phyloP scores from a whole-genome alignment of 306 rosid species.

The Corylus heterophylla region DNA sequence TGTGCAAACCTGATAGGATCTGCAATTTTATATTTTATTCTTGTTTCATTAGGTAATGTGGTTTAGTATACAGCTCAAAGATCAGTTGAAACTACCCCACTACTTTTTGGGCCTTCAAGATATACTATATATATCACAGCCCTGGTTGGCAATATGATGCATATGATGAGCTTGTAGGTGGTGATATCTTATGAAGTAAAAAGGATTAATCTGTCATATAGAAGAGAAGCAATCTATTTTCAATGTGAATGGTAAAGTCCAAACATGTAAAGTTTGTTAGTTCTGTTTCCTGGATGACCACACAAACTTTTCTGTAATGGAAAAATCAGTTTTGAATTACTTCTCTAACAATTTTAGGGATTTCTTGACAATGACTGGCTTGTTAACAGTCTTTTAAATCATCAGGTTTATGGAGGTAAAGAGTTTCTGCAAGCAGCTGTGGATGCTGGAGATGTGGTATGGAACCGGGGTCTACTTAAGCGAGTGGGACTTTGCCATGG shows the following conservation, averaged over 20 bases:
- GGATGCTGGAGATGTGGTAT: conserved; percentile 74
- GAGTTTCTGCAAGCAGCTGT: conserved; percentile 69
- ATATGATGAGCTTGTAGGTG: neutral
- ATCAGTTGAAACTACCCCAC: neutral
- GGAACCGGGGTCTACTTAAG: conserved; percentile 79
- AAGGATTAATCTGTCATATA: neutral
- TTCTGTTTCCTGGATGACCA: neutral
- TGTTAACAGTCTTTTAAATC: conserved; percentile 14
- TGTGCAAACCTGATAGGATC: neutral
- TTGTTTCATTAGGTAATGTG: neutral
- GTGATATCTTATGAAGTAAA: neutral
- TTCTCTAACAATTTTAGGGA: conserved; percentile 1
- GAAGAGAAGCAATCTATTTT: neutral
- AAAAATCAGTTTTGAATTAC: neutral
- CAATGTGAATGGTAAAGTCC: neutral
- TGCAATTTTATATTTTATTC: neutral
- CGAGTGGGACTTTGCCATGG: conserved; percentile 89
- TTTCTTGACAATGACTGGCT: neutral
- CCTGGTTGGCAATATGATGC: neutral
- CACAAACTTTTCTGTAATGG: neutral
- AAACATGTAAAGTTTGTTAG: neutral
- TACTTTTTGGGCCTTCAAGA: neutral
- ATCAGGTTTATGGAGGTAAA: conserved; percentile 63
- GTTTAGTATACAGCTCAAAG: neutral
- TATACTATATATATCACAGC: neutral